A percentile compares a stretch with the other conserved stretches of the same genome.
These are phyloP conservation scores for Cyclotella sp. DNA, from an alignment of 108 stramenopile species.

Conservation along the genomic window DNA sequence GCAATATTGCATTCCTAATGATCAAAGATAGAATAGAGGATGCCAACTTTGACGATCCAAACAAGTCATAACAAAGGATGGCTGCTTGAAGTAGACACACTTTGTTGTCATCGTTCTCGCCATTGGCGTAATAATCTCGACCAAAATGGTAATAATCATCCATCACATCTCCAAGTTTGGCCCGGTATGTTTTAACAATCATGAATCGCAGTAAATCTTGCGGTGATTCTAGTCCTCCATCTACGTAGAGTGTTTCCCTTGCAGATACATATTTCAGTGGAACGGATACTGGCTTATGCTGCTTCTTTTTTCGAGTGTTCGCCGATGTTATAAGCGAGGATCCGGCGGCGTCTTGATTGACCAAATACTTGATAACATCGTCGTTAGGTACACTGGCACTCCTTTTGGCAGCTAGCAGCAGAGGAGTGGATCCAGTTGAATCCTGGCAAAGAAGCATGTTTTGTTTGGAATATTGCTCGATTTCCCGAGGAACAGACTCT, in stretches of 20 bases:
- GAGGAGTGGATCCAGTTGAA: constrained; percentile 16
- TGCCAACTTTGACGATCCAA: constrained; percentile 16
- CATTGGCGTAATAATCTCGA: background rate
- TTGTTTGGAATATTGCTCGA: constrained; percentile 6
- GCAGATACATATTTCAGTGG: constrained; percentile 25
- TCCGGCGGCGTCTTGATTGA: constrained; percentile 24
- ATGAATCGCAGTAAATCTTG: constrained; percentile 19
- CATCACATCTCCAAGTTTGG: constrained; percentile 1
- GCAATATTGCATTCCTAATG: constrained; percentile 19
- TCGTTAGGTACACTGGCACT: background rate
- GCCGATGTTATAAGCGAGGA: constrained; percentile 11
- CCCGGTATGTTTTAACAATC: constrained; percentile 21
- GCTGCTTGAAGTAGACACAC: constrained; percentile 28
- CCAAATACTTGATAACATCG: constrained; percentile 22
- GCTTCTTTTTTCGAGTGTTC: constrained; percentile 15
- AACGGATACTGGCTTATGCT: constrained; percentile 10
- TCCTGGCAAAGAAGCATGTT: constrained; percentile 9
- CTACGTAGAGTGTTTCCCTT: constrained; percentile 11
- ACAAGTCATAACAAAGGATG: constrained; percentile 18
- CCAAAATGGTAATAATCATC: background rate
- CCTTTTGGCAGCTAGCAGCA: constrained; percentile 4
- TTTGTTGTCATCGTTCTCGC: background rate
- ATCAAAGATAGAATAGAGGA: constrained; percentile 17
- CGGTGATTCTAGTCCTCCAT: constrained; percentile 19
- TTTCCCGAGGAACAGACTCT: background rate